phyloP scores from a whole-genome alignment of 192 early-diverging fungal genomes.

The Dissophora ornata region DNA sequence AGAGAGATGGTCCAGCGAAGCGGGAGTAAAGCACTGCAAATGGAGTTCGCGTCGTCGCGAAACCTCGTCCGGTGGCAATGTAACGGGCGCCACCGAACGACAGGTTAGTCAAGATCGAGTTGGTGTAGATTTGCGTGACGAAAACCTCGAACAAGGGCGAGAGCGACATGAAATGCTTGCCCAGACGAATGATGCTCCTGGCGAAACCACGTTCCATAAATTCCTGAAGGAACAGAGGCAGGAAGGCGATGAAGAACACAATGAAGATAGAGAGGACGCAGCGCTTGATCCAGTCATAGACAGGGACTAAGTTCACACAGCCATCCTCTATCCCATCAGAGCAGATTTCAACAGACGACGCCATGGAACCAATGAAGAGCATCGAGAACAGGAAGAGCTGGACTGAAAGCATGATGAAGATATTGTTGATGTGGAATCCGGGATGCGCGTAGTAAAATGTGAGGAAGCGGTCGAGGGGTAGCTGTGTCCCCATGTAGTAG shows the following conservation, averaged over 20 bases:
- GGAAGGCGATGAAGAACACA: slow-evolving; percentile 83
- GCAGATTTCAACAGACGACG: slow-evolving; percentile 68
- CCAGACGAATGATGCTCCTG: slow-evolving; percentile 74
- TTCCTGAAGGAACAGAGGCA: slow-evolving; percentile 87
- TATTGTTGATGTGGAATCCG: slow-evolving; percentile 91
- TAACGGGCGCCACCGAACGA: slow-evolving; percentile 86
- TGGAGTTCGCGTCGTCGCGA: slow-evolving; percentile 81
- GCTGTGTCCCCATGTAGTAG: slow-evolving; percentile 87
- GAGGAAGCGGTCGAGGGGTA: slow-evolving; percentile 86
- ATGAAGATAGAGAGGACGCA: slow-evolving; percentile 83
- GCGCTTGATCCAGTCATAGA: slow-evolving; percentile 86
- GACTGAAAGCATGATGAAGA: slow-evolving; percentile 85
- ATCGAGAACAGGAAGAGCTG: slow-evolving; percentile 85
- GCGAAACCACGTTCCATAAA: slow-evolving; percentile 85
- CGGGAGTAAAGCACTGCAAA: slow-evolving; percentile 81
- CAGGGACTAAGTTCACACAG: slow-evolving; percentile 79
- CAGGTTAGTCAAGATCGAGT: slow-evolving; percentile 83
- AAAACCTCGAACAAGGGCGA: slow-evolving; percentile 88
- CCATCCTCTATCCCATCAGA: slow-evolving; percentile 68
- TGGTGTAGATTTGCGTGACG: slow-evolving; percentile 87
- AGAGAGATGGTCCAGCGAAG: slow-evolving; percentile 80
- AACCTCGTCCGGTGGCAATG: slow-evolving; percentile 87
- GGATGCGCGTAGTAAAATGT: slow-evolving; percentile 93
- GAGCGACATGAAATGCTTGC: slow-evolving; percentile 84
- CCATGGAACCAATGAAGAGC: slow-evolving; percentile 81